These are phyloP conservation scores for Dendrocalamus latiflorus DNA, from an alignment of 202 grass and related monocot genomes.

Conservation along the genomic window DNA sequence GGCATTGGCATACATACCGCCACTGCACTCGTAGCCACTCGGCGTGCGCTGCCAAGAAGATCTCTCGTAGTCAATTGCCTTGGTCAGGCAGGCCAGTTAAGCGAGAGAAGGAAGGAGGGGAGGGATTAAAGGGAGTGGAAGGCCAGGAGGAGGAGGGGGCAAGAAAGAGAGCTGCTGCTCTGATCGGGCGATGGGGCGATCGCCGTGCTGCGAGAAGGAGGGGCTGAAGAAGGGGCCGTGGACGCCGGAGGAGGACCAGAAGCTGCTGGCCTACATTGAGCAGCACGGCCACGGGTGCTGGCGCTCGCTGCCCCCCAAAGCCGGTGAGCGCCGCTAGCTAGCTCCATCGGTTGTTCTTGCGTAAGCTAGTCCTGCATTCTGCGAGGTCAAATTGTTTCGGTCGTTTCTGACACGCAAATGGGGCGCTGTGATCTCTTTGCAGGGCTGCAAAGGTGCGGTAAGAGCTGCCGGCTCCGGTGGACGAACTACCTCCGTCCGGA, in stretches of 20 bases:
- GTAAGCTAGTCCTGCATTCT: background rate
- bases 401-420: background rate
- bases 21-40: conserved; percentile 12
- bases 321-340: conserved; percentile 25
- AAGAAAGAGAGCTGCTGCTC: background rate
- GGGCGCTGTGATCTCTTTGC: background rate
- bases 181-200: conserved; percentile 45
- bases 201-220: conserved; percentile 71
- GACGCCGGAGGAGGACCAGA: conserved; percentile 69
- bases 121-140: background rate
- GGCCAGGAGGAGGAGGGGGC: background rate
- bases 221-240: conserved; percentile 56
- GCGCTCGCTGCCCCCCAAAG: conserved; percentile 62
- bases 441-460: conserved; percentile 79
- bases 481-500: conserved; percentile 86
- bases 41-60: conserved; percentile 24
- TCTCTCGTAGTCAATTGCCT: conserved; percentile 37
- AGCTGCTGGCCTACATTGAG: conserved; percentile 74
- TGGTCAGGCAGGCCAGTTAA: conserved; percentile 16
- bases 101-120: background rate
- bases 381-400: background rate
- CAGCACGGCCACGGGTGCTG: conserved; percentile 72
- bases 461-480: conserved; percentile 89
- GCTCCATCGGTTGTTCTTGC: background rate
- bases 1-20: background rate